phyloP scores from a whole-genome alignment of 2,329 filamentous ascomycete genomes.

The Fusarium ramigenum region DNA sequence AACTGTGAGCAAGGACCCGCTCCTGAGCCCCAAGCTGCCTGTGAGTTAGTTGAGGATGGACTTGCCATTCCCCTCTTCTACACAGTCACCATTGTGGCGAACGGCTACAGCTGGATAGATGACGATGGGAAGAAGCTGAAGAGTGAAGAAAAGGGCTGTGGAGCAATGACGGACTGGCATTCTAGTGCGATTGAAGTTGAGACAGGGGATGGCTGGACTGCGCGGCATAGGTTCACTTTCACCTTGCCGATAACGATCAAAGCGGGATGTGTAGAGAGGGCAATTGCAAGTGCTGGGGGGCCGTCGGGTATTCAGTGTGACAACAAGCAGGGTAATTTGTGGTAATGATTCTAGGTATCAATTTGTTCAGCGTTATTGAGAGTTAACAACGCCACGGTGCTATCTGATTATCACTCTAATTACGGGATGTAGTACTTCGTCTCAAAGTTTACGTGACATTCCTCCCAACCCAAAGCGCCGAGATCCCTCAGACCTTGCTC shows the following conservation, averaged over 20 bases:
- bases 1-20: neutral
- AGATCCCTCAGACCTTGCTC: neutral
- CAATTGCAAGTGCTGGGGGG: neutral
- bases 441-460: accelerated
- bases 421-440: accelerated
- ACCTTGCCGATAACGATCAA: neutral
- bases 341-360: accelerated
- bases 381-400: neutral
- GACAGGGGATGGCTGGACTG: neutral
- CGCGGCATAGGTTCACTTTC: neutral
- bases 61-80: neutral
- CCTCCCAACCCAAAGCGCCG: neutral
- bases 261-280: neutral
- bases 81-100: neutral
- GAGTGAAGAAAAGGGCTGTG: neutral
- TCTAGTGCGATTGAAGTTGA: neutral
- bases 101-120: neutral
- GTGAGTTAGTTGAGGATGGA: neutral
- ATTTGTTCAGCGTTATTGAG: accelerated
- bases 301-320: neutral
- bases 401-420: accelerated
- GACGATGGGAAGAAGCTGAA: neutral
- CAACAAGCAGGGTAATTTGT: neutral
- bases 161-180: neutral
- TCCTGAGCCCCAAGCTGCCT: neutral